phyloP scores from a whole-genome alignment of 169 alveolate species.

The Plasmodium knowlesi region DNA sequence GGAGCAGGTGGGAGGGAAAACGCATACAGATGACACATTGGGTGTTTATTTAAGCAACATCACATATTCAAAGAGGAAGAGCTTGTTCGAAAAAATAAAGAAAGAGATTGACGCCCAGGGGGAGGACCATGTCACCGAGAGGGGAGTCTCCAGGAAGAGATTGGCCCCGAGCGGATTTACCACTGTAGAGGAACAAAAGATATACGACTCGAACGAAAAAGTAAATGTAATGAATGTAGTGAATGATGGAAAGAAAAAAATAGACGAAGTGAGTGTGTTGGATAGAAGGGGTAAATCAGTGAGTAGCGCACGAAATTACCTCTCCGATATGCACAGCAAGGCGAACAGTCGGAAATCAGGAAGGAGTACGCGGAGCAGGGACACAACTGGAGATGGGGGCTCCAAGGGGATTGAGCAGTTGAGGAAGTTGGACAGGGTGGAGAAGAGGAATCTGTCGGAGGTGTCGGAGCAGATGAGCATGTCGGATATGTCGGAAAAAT shows the following conservation, averaged over 20 bases:
- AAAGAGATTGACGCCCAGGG: not conserved
- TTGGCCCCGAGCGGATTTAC: not conserved
- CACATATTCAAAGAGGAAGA: conserved; percentile 22
- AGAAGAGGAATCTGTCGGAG: not conserved
- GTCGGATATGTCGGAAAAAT: not conserved
- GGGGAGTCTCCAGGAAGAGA: not conserved
- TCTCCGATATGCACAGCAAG: not conserved
- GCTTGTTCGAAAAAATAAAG: conserved; percentile 33
- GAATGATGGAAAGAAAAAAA: not conserved
- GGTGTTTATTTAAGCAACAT: conserved; percentile 18
- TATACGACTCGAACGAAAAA: not conserved
- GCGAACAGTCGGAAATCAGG: not conserved
- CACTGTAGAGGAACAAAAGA: not conserved
- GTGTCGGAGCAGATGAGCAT: not conserved
- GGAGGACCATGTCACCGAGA: not conserved
- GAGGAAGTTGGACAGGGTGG: not conserved
- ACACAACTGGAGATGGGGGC: not conserved
- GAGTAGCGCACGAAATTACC: not conserved
- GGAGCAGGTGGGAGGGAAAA: not conserved
- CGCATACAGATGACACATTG: conserved; percentile 10
- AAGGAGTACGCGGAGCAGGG: not conserved
- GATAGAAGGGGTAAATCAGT: not conserved
- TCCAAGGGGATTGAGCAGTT: not conserved
- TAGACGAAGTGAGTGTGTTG: not conserved
- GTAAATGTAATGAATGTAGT: not conserved